phyloP scores from a whole-genome alignment of 108 stramenopile genomes.

The Skeletonema marinoi region DNA sequence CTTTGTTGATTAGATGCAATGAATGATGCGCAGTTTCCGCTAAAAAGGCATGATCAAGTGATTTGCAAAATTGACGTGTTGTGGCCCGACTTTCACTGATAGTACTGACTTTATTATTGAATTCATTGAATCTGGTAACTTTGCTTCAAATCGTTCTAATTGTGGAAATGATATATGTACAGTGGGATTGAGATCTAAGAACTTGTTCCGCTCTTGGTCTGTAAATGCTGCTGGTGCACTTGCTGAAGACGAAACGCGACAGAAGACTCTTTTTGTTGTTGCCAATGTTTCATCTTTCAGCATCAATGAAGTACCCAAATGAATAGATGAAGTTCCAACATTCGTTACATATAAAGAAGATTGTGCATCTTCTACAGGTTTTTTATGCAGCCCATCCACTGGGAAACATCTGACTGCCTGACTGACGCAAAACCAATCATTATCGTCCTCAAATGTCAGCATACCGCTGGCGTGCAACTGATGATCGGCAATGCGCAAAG shows the following conservation, averaged over 20 bases:
- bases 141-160: background rate
- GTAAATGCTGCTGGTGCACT: background rate
- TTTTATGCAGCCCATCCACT: background rate
- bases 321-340: background rate
- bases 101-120: background rate
- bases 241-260: background rate
- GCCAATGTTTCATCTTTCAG: background rate
- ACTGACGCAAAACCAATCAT: background rate
- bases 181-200: background rate
- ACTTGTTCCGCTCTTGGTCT: background rate
- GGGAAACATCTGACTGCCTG: background rate
- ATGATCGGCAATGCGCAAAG: background rate
- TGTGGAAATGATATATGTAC: background rate
- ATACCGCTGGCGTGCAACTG: background rate
- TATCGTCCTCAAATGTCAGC: background rate
- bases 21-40: background rate
- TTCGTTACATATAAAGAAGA: background rate
- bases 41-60: background rate
- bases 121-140: background rate
- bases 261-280: background rate
- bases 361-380: background rate
- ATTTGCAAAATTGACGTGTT: background rate
- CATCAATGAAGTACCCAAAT: background rate
- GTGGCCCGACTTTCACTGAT: background rate
- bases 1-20: background rate